A percentile compares a stretch with the other conserved stretches of the same genome.
These are phyloP conservation scores for Jaminaea rosea DNA, from an alignment of 1,284 basidiomycete genomes.

Conservation along the genomic window DNA sequence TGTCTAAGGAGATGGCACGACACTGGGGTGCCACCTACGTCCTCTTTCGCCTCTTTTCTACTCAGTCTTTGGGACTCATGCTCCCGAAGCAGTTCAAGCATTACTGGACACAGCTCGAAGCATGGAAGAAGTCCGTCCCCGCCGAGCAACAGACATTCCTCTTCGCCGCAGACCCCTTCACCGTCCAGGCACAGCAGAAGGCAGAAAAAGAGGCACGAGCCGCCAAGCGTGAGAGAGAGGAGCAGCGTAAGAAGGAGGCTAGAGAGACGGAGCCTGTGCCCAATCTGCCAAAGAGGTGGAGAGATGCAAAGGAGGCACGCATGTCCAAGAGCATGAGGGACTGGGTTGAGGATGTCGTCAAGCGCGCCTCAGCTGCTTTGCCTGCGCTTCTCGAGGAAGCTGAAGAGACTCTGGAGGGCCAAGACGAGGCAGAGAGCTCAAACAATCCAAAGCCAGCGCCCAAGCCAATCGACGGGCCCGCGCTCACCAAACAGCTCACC, in stretches of 20 bases:
- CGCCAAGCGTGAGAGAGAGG: conserved; percentile 26
- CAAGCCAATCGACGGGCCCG: not conserved
- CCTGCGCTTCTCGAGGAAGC: conserved; percentile 22
- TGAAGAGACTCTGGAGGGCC: not conserved
- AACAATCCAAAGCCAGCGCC: not conserved
- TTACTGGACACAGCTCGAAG: conserved; percentile 42
- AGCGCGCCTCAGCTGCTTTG: conserved; percentile 57
- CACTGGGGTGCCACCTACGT: conserved; percentile 48
- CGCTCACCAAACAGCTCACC: conserved; percentile 27
- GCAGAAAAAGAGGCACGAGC: conserved; percentile 18
- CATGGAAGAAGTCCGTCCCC: conserved; percentile 32
- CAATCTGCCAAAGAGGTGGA: conserved; percentile 57
- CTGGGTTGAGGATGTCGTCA: conserved; percentile 66
- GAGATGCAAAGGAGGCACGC: conserved; percentile 68
- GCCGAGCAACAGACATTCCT: conserved; percentile 32
- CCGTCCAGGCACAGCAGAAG: conserved; percentile 32
- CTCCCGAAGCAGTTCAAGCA: conserved; percentile 43
- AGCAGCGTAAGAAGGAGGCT: conserved; percentile 14
- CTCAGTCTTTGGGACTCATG: conserved; percentile 33
- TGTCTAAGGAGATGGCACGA: conserved; percentile 20
- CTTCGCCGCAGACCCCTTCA: conserved; percentile 44
- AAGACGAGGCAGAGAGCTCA: not conserved
- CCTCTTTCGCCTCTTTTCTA: conserved; percentile 41
- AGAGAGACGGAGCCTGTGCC: too few relatives aligned
- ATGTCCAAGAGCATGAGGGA: conserved; percentile 72